phyloP scores from a whole-genome alignment of 805 yeast species.

The Ogataea ramenticola region DNA sequence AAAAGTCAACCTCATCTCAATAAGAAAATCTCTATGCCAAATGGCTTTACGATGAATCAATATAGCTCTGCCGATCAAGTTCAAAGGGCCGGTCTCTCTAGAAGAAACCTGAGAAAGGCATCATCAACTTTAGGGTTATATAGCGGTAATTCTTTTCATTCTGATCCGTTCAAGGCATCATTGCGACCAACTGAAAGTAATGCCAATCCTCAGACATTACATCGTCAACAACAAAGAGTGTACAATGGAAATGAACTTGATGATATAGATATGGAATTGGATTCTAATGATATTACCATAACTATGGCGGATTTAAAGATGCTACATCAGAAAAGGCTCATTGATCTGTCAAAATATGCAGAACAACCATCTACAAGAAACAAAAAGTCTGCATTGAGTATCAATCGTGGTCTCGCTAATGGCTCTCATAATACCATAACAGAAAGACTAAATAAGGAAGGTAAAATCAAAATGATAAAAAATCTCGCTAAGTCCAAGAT shows the following conservation, averaged over 20 bases:
- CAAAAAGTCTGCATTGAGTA: background rate
- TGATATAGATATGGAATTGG: conserved; percentile 10
- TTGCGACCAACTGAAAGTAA: background rate
- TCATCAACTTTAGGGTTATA: conserved; percentile 24
- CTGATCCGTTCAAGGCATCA: background rate
- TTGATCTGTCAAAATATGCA: conserved; percentile 20
- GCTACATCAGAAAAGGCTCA: conserved; percentile 15
- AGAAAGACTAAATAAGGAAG: conserved; percentile 22
- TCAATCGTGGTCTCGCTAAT: background rate
- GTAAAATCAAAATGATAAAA: conserved; percentile 22
- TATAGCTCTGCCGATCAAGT: background rate
- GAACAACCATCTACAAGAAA: conserved; percentile 12
- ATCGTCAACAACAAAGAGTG: background rate
- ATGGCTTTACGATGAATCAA: background rate
- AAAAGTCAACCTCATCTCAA: background rate
- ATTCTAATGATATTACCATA: conserved; percentile 19
- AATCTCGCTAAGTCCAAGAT: conserved; percentile 19
- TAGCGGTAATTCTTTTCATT: conserved; percentile 9
- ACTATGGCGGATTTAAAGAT: conserved; percentile 20
- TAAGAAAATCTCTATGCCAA: background rate
- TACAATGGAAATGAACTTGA: conserved; percentile 15
- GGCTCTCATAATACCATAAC: conserved; percentile 8
- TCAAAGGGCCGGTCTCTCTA: conserved; percentile 9
- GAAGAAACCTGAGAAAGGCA: conserved; percentile 17
- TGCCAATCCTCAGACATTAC: background rate